These are phyloP conservation scores for Puya raimondii DNA, from an alignment of 176 grass and related monocot genomes.

Conservation along the genomic window DNA sequence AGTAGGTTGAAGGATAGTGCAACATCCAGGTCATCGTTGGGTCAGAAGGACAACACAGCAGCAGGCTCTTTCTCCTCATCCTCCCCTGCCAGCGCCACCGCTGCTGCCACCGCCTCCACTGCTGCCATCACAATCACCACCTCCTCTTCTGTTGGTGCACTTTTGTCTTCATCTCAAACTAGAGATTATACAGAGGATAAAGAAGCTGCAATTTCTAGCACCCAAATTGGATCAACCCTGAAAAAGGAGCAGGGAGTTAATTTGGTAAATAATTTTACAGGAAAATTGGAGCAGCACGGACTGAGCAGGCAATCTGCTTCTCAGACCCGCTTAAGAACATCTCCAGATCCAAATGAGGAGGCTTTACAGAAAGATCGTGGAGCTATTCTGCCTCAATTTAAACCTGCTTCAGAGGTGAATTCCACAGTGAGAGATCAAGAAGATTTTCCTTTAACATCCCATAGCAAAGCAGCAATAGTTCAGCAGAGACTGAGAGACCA, in stretches of 20 bases:
- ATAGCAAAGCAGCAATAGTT: slow-evolving; percentile 25
- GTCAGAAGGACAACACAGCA: slow-evolving; percentile 31
- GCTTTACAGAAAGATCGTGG: slow-evolving; percentile 21
- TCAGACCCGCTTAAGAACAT: slow-evolving; percentile 30
- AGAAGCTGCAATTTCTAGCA: slow-evolving; percentile 29
- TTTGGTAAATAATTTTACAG: not conserved
- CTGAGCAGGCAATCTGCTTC: slow-evolving; percentile 28
- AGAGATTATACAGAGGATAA: slow-evolving; percentile 28
- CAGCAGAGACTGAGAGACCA: slow-evolving; percentile 29
- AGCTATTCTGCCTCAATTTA: not conserved
- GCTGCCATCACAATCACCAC: slow-evolving; percentile 3
- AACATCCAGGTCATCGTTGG: slow-evolving; percentile 29
- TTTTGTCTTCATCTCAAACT: slow-evolving; percentile 14
- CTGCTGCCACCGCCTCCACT: too few relatives aligned
- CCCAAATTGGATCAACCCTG: slow-evolving; percentile 23
- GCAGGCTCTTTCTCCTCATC: slow-evolving; percentile 4
- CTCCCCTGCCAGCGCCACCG: not conserved
- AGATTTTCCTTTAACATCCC: slow-evolving; percentile 12
- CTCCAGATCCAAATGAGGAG: slow-evolving; percentile 27
- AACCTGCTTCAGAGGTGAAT: slow-evolving; percentile 18
- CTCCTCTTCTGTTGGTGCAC: slow-evolving; percentile 13
- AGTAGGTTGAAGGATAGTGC: slow-evolving; percentile 30
- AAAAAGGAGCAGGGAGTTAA: slow-evolving; percentile 29
- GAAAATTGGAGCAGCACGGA: slow-evolving; percentile 6
- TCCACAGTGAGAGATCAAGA: slow-evolving; percentile 22